Conservation (phyloP, 2,329 filamentous ascomycete species). For the Truncatella angustata region DNA sequence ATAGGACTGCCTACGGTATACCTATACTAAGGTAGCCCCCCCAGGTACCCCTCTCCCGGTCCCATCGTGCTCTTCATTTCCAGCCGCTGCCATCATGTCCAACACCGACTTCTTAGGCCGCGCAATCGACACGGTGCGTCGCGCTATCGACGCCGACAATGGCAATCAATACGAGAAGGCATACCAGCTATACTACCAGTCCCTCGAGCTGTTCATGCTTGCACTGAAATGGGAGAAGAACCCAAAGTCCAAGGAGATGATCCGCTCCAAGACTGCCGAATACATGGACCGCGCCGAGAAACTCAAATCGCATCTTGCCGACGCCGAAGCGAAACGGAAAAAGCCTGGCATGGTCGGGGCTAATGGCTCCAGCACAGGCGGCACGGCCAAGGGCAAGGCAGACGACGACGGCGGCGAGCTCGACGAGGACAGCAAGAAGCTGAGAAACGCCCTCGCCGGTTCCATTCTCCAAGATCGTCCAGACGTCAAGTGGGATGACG, state of each 20-base stretch:
- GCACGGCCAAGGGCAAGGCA: slow-evolving; percentile 59
- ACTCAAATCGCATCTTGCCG: slow-evolving; percentile 84
- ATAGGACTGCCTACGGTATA: neutral
- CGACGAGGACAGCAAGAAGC: slow-evolving; percentile 93
- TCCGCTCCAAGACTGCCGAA: slow-evolving; percentile 88
- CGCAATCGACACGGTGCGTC: slow-evolving; percentile 95
- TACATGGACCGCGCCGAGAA: slow-evolving; percentile 99
- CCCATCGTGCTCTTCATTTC: neutral
- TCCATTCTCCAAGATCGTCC: slow-evolving; percentile 94
- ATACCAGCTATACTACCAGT: slow-evolving; percentile 92
- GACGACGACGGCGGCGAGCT: slow-evolving; percentile 58
- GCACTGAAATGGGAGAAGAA: slow-evolving; percentile 99
- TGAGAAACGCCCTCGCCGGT: slow-evolving; percentile 84
- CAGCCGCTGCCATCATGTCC: slow-evolving; percentile 64
- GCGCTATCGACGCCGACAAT: slow-evolving; percentile 95
- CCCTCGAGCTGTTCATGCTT: slow-evolving; percentile 97
- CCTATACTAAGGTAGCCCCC: too few relatives aligned
- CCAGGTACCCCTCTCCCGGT: slow-evolving; percentile 1
- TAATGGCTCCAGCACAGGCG: slow-evolving; percentile 65
- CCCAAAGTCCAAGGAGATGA: slow-evolving; percentile 94
- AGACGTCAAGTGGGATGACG: slow-evolving; percentile 97
- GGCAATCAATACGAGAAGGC: slow-evolving; percentile 96
- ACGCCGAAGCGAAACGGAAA: slow-evolving; percentile 68
- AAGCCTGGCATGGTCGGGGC: slow-evolving; percentile 71
- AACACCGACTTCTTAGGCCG: slow-evolving; percentile 96